phyloP scores from a whole-genome alignment of 768 basidiomycete genomes.

The Fomitopsis serialis region DNA sequence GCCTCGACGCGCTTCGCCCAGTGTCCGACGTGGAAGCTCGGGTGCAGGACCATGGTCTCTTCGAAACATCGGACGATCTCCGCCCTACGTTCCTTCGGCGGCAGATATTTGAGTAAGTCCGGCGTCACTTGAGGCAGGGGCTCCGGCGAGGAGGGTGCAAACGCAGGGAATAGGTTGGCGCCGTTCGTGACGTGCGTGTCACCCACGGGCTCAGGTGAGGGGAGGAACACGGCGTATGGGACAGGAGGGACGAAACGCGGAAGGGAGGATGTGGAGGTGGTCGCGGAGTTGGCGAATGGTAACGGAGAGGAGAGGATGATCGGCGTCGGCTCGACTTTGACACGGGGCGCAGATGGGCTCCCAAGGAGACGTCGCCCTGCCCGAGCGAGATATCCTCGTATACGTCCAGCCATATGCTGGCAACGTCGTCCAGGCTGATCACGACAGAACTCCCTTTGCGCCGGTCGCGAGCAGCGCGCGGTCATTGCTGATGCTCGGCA shows the following conservation, averaged over 20 bases:
- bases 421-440: constrained; percentile 51
- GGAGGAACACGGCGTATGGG: constrained; percentile 12
- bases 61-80: constrained; percentile 34
- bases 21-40: constrained; percentile 44
- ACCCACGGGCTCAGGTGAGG: constrained; percentile 5
- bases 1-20: constrained; percentile 39
- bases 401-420: constrained; percentile 55
- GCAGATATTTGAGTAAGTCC: constrained; percentile 34
- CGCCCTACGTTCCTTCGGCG: constrained; percentile 32
- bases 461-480: constrained; percentile 35
- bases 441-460: constrained; percentile 42
- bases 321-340: constrained; percentile 32
- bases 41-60: constrained; percentile 41
- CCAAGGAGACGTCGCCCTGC: constrained; percentile 6
- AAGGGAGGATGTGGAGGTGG: neutral
- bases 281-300: constrained; percentile 4
- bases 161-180: constrained; percentile 2
- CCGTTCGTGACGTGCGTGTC: constrained; percentile 3
- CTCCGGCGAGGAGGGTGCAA: constrained; percentile 1
- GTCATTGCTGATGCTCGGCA: constrained; percentile 23
- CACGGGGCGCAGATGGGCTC: constrained; percentile 1
- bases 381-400: constrained; percentile 28
- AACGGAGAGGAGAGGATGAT: constrained; percentile 17
- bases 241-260: constrained; percentile 8
- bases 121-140: constrained; percentile 29